Evolutionary conservation across 352 stramenopile species (phyloP), one percentile per base, ranked within the genome.

Genomic region (Elongisporangium anandrum): DNA sequence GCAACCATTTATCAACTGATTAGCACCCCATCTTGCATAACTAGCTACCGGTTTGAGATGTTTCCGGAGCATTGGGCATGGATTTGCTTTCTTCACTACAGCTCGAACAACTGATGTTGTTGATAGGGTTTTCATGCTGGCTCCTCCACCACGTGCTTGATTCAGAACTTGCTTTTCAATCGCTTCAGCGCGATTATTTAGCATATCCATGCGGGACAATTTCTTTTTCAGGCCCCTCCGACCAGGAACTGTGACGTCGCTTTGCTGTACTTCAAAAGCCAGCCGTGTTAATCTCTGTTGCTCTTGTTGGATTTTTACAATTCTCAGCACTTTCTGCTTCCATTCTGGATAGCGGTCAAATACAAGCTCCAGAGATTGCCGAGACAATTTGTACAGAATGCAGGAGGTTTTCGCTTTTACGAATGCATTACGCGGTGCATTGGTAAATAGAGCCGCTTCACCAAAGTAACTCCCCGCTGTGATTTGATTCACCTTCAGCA

Each of bases 381-480:
- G 71, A 4, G 78, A 86, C 2, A 88, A 56, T 26, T 73, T 68
- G 48, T 84, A 88, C 0, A 88, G 55, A 34, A 85, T 86, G 45
- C 78, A 88, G 6, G 78, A 88, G 15, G 78, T 86, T 48, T 75
- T 85, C 20, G 78, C 78, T 52, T 80, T 76, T 29, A 88, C 78
- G 52, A 61, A 81, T 4, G 73, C 76, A 50, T 86, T 88, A 6
- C 78, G 76, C 7, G 73, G 78, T 0, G 72, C 61, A 38, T 86
- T 79, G 2, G 76, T 86, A 60, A 86, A 86, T 0, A 88, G 47
- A 8, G 78, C 78, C 1, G 70, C 71, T 57, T 88, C 76, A 2
- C 76, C 78, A 59, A 88, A 86, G 65, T 85, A 86, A 57, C 69
- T 83, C 12, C 76, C 76, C 4, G 68, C 72, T 7, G 73, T 81